Conservation (phyloP, 345 rosid genomes). For the Geranium rotundifolium region DNA sequence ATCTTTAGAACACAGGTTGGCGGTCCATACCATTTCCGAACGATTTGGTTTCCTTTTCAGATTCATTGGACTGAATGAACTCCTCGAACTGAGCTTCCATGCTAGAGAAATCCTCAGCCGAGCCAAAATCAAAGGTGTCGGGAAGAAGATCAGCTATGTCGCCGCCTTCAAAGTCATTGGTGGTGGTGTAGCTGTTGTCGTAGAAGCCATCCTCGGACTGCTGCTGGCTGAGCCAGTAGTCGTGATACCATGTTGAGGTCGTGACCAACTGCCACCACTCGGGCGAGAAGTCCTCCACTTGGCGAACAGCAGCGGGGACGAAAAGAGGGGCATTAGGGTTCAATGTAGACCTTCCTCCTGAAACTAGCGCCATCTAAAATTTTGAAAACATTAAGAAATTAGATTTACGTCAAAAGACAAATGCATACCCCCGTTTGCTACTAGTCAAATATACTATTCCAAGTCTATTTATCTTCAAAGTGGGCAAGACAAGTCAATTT, state of each 20-base stretch:
- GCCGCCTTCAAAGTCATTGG: conserved; percentile 12
- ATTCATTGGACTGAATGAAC: conserved; percentile 20
- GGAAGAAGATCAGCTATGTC: conserved; percentile 50
- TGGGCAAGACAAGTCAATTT: too few relatives aligned
- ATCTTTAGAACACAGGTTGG: too few relatives aligned
- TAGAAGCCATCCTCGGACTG: conserved; percentile 40
- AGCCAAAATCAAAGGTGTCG: conserved; percentile 51
- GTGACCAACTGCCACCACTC: conserved; percentile 92
- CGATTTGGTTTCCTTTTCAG: conserved; percentile 15
- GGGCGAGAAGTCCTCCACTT: conserved; percentile 87
- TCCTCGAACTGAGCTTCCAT: conserved; percentile 39
- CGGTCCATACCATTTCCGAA: conserved; percentile 6
- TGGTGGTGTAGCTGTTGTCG: conserved; percentile 19
- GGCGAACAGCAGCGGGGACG: conserved; percentile 65
- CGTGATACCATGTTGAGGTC: conserved; percentile 62
- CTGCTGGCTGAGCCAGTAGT: conserved; percentile 76
- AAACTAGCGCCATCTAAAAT: conserved; percentile 58
- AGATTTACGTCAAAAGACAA: too few relatives aligned
- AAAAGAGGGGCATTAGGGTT: conserved; percentile 82
- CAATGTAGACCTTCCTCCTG: conserved; percentile 60
- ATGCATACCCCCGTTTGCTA: too few relatives aligned
- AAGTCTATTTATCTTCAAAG: too few relatives aligned
- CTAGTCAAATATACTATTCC: too few relatives aligned
- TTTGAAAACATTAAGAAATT: too few relatives aligned
- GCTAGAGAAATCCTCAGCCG: conserved; percentile 32